Evolutionary conservation across 2,329 filamentous ascomycete genomes (phyloP).

Genomic region (Graphilbum sp.): DNA sequence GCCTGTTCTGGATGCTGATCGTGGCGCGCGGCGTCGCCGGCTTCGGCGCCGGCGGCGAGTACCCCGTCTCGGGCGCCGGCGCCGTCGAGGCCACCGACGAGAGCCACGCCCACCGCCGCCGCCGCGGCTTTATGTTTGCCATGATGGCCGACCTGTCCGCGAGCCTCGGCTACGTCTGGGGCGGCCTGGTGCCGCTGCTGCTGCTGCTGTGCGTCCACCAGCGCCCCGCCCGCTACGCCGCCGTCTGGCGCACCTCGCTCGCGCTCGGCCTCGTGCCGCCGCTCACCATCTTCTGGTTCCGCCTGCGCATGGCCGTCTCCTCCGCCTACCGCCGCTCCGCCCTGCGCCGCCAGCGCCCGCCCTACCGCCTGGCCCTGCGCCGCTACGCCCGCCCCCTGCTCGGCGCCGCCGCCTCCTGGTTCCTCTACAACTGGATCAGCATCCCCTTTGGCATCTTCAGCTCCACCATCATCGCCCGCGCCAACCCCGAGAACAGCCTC

Average conservation of each 20-base stretch:
- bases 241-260: conserved; percentile 35
- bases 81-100: conserved; percentile 1
- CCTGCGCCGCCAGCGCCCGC: conserved; percentile 21
- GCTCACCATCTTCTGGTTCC: conserved; percentile 34
- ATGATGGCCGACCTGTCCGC: conserved; percentile 34
- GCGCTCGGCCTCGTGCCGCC: conserved; percentile 32
- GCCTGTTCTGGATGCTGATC: conserved; percentile 35
- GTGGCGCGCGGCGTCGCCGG: conserved; percentile 23
- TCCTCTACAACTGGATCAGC: conserved; percentile 28
- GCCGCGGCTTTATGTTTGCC: conserved; percentile 30
- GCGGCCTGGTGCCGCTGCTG: conserved; percentile 19
- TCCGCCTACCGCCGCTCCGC: conserved; percentile 27
- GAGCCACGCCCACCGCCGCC: neutral
- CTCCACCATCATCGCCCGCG: conserved; percentile 30
- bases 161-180: conserved; percentile 28
- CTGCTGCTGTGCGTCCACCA: conserved; percentile 2
- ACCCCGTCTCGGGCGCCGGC: conserved; percentile 3
- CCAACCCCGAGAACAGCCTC: conserved; percentile 23
- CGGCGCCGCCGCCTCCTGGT: conserved; percentile 32
- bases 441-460: conserved; percentile 36
- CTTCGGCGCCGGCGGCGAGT: conserved; percentile 24
- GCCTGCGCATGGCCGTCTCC: conserved; percentile 32
- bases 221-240: conserved; percentile 4
- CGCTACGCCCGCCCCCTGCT: conserved; percentile 32
- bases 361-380: conserved; percentile 29